Evolutionary conservation across 2,329 filamentous ascomycete species (phyloP).

Genomic region (Botrytis porri): DNA sequence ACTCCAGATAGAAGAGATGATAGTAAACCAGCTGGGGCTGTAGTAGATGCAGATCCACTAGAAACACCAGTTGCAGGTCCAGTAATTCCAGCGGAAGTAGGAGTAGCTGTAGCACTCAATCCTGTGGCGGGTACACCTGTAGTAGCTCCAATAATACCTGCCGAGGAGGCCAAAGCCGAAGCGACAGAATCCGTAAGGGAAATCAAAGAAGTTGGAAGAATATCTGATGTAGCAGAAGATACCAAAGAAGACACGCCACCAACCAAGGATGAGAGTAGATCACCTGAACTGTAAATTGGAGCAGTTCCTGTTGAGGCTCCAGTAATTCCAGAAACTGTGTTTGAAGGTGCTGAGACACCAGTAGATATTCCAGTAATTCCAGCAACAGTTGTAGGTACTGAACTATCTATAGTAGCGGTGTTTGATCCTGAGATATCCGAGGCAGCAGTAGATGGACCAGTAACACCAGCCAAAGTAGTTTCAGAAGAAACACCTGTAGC

Average conservation of each 20-base stretch:
- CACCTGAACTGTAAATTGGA: neutral
- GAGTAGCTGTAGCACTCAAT: neutral
- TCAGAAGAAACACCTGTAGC: constrained; percentile 9
- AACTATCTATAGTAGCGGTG: neutral
- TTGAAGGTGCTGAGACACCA: constrained; percentile 1
- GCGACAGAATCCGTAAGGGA: neutral
- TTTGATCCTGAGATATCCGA: neutral
- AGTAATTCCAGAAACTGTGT: neutral
- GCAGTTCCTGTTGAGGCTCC: neutral
- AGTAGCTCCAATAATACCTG: constrained; percentile 2
- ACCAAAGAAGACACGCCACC: neutral
- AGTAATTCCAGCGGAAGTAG: constrained; percentile 1
- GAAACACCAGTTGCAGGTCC: neutral
- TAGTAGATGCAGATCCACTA: neutral
- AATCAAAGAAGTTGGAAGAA: constrained; percentile 11
- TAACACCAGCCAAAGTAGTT: constrained; percentile 1
- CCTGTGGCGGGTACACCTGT: neutral
- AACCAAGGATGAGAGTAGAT: constrained; percentile 11
- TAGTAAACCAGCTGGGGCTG: neutral
- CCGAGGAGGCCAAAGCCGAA: neutral
- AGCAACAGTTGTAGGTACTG: neutral
- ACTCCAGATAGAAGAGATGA: neutral
- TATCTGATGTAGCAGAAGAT: constrained; percentile 16
- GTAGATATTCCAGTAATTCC: neutral
- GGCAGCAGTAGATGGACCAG: neutral